Evolutionary conservation across 441 rosid genomes (phyloP).

Genomic region (Corymbia citriodora): DNA sequence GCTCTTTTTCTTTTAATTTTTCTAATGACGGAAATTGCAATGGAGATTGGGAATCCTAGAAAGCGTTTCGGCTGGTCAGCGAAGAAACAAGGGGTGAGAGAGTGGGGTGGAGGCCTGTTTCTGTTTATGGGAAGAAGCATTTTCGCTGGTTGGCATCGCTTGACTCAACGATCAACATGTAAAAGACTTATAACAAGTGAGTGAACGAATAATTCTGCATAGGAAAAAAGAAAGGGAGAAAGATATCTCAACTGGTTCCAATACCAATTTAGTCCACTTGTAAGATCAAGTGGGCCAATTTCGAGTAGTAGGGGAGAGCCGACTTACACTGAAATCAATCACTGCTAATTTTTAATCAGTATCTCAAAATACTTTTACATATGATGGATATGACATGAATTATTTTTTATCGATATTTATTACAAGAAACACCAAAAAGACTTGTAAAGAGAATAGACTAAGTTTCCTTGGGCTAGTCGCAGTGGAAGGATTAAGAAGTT

Average conservation of each 20-base stretch:
- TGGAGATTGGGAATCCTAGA: not conserved
- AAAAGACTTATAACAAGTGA: not conserved
- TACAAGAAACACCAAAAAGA: not conserved
- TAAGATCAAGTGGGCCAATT: not conserved
- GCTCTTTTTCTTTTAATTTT: not conserved
- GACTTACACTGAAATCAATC: fast-evolving
- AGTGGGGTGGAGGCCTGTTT: not conserved
- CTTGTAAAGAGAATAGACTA: not conserved
- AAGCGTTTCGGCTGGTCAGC: not conserved
- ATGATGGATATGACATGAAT: not conserved
- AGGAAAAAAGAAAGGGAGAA: not conserved
- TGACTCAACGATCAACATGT: too few relatives aligned
- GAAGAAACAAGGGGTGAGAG: not conserved
- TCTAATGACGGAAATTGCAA: not conserved
- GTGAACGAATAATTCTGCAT: too few relatives aligned
- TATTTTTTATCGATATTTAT: not conserved
- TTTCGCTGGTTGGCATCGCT: too few relatives aligned
- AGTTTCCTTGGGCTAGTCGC: not conserved
- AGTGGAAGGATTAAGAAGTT: too few relatives aligned
- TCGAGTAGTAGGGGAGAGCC: fast-evolving
- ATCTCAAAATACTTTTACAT: not conserved
- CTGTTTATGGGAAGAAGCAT: not conserved
- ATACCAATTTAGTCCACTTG: fast-evolving
- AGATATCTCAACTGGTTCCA: not conserved
- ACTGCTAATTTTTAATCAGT: not conserved